Evolutionary conservation across 306 rosid genomes (phyloP).

Genomic region (Malus fusca): DNA sequence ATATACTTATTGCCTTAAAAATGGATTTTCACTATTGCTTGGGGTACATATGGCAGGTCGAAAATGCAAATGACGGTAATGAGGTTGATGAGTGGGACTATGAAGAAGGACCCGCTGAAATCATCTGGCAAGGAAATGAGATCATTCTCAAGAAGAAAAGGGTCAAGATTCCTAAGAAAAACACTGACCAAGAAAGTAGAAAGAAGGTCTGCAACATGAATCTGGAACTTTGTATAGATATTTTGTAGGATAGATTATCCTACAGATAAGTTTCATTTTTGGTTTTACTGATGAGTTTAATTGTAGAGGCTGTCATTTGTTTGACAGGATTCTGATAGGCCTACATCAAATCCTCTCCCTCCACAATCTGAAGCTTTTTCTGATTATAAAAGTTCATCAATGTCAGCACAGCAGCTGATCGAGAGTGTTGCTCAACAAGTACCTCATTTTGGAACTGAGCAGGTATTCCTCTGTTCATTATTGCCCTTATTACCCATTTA

Average conservation of each 20-base stretch:
- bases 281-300: neutral
- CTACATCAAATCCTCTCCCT: constrained; percentile 85
- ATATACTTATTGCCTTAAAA: neutral
- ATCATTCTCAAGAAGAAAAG: constrained; percentile 67
- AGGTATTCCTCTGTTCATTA: constrained; percentile 22
- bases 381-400: constrained; percentile 22
- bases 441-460: constrained; percentile 92
- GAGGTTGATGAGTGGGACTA: constrained; percentile 49
- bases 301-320: neutral
- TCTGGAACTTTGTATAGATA: neutral
- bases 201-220: constrained; percentile 23
- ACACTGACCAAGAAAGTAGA: constrained; percentile 5
- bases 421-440: constrained; percentile 57
- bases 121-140: constrained; percentile 84
- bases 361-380: constrained; percentile 55
- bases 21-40: neutral
- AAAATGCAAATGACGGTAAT: constrained; percentile 13
- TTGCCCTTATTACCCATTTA: neutral
- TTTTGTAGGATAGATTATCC: neutral
- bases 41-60: constrained; percentile 23
- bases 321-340: constrained; percentile 44
- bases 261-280: neutral
- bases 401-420: constrained; percentile 24
- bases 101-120: constrained; percentile 68
- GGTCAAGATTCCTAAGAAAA: constrained; percentile 45